Percentiles rank a stretch among this genome's conserved stretches.
Conservation (phyloP, 495 filamentous ascomycete genomes). For the Immersiella caudata region DNA sequence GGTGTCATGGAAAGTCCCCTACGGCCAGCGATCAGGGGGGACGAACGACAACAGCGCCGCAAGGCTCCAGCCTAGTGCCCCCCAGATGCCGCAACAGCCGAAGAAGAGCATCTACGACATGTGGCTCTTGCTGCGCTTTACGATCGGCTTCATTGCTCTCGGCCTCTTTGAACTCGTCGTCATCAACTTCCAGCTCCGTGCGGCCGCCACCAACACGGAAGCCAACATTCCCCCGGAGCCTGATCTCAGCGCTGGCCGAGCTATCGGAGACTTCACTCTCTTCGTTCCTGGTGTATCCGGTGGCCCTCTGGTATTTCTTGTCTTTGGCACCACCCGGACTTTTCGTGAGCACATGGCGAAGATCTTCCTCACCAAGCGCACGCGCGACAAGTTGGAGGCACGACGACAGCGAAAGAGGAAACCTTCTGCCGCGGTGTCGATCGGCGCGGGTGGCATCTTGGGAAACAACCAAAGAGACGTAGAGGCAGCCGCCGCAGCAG, state of each 20-base stretch:
- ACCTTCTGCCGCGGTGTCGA: slow-evolving; percentile 6
- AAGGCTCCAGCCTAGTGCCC: slow-evolving; percentile 10
- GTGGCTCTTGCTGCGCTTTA: slow-evolving; percentile 50
- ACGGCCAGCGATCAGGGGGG: slow-evolving; percentile 30
- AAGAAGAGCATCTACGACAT: slow-evolving; percentile 48
- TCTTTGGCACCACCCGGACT: slow-evolving; percentile 47
- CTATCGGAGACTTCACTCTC: slow-evolving; percentile 44
- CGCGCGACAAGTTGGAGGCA: slow-evolving; percentile 16
- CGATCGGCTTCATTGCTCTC: slow-evolving; percentile 49
- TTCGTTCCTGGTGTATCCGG: slow-evolving; percentile 50
- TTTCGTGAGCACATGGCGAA: slow-evolving; percentile 36
- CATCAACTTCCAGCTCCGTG: slow-evolving; percentile 45
- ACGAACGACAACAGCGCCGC: slow-evolving; percentile 16
- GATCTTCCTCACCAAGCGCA: slow-evolving; percentile 17
- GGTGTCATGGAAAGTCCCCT: slow-evolving; percentile 42
- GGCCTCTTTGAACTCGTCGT: slow-evolving; percentile 48
- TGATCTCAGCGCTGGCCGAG: slow-evolving; percentile 38
- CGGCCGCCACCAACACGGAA: slow-evolving; percentile 37
- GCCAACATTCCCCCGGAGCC: slow-evolving; percentile 39
- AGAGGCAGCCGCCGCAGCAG: neutral
- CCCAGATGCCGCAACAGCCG: neutral
- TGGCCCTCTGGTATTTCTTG: slow-evolving; percentile 42
- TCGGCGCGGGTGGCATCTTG: neutral
- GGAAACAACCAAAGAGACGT: neutral
- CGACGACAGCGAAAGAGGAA: neutral